These are phyloP conservation scores for Nakazawaea ishiwadae DNA, from an alignment of 805 yeast species.

Conservation along the genomic window DNA sequence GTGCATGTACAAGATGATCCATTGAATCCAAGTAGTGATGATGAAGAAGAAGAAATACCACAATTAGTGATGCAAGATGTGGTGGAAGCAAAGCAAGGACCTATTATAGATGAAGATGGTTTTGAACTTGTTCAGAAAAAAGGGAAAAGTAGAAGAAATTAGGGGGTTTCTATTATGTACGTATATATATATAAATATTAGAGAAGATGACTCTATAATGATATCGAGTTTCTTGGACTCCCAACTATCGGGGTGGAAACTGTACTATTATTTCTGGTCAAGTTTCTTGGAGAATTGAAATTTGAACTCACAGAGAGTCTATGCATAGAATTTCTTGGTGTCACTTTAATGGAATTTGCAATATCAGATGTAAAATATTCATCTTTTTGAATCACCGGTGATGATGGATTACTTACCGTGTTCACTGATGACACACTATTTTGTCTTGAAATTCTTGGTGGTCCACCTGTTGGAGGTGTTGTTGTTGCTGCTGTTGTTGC, in stretches of 20 bases:
- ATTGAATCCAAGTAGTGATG: slow-evolving; percentile 53
- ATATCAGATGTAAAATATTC: slow-evolving; percentile 3
- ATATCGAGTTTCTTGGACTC: slow-evolving; percentile 13
- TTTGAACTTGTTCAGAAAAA: slow-evolving; percentile 81
- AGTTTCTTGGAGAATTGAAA: slow-evolving; percentile 7
- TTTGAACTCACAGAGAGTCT: slow-evolving; percentile 11
- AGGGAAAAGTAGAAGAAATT: slow-evolving; percentile 36
- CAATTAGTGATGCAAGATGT: slow-evolving; percentile 16
- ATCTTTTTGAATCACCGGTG: slow-evolving; percentile 7
- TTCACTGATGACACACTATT: slow-evolving; percentile 2
- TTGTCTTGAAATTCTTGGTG: slow-evolving; percentile 26
- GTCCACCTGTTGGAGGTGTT: slow-evolving; percentile 17
- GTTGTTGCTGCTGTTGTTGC: too few relatives aligned
- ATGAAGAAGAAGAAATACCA: slow-evolving; percentile 37
- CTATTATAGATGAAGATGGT: slow-evolving; percentile 90
- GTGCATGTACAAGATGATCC: slow-evolving; percentile 58
- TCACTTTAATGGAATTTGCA: slow-evolving; percentile 18
- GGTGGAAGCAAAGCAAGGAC: slow-evolving; percentile 43
- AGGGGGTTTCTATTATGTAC: neutral
- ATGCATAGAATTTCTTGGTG: slow-evolving; percentile 19
- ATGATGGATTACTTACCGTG: slow-evolving; percentile 7
- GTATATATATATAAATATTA: neutral
- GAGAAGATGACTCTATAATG: neutral
- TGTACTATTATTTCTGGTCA: slow-evolving; percentile 5
- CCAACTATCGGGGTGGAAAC: slow-evolving; percentile 6